Base-by-base conservation (phyloP, 2,329 filamentous ascomycete species). In the Apiospora pterosperma region DNA sequence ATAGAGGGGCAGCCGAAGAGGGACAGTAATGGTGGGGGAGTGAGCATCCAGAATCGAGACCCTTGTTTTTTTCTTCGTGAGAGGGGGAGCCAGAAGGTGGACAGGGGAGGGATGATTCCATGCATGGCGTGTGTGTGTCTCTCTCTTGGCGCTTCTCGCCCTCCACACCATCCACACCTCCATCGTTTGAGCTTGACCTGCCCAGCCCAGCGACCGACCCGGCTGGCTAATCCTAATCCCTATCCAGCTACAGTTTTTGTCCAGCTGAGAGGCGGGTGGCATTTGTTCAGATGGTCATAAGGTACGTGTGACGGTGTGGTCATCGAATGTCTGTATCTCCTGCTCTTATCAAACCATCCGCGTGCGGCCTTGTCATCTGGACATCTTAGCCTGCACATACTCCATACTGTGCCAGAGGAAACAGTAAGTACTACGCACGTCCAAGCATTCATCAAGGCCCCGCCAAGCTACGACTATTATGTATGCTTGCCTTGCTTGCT, bases 111-210 rank as follows among this genome's bases (percentile, higher is more conserved):
- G 48, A 12, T 12, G 36, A 19, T 55, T 55, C 48, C 28, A 55
- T 55, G 48, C 48, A 55, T 55, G 48, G 48, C n/a, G 48, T 55
- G 48, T 34, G n/a, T n/a, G n/a, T n/a, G n/a, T n/a, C n/a, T n/a
- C n/a, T n/a, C n/a, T n/a, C 48, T 55, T 55, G 48, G 48, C 48
- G 28, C 48, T 55, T 1, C 48, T 34, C 48, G 8, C 19, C 48
- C 48, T 55, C 48, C 48, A 55, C 48, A 34, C 19, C 48, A 25
- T 55, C 48, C 48, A 55, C 48, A 34, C 48, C 28, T 55, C 48
- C 28, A n/a, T 34, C 48, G 8, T 55, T 55, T 4, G 28, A 55
- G 48, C 48, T 55, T 55, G 48, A 55, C 48, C 34, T n/a, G 28
- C 23, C 48, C 48, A 34, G 28, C 48, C n/a, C n/a, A n/a, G n/a